Conservation (phyloP, 1,284 basidiomycete genomes). For the Exsudoporus floridanus region DNA sequence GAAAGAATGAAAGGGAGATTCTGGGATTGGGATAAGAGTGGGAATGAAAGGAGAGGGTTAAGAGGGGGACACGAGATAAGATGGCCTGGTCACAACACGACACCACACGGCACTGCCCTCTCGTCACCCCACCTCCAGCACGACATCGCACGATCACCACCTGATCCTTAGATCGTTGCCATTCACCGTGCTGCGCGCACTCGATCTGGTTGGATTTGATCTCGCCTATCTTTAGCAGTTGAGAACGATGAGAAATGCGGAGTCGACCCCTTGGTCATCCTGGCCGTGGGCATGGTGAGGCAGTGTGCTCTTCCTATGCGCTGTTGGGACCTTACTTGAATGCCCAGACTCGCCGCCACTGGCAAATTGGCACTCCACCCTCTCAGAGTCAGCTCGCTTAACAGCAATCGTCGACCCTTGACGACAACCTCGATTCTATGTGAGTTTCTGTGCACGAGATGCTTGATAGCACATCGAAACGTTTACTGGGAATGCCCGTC, state of each 20-base stretch:
- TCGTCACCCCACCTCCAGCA: no score
- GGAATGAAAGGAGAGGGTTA: not conserved
- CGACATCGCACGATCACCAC: no score
- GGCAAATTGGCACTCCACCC: not conserved
- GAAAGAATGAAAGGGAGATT: not conserved
- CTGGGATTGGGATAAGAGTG: not conserved
- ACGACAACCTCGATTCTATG: no score
- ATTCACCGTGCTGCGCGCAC: not conserved
- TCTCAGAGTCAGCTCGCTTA: no score
- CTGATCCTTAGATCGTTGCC: not conserved
- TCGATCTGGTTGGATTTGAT: not conserved
- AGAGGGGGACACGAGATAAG: slow-evolving; percentile 12
- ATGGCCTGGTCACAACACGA: slow-evolving; percentile 15
- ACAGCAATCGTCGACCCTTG: not conserved
- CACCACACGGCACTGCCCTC: slow-evolving; percentile 6
- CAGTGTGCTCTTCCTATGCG: not conserved
- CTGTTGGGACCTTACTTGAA: not conserved
- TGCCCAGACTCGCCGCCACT: no score
- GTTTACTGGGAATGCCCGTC: no score
- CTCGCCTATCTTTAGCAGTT: not conserved
- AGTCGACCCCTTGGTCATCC: not conserved
- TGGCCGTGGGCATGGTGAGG: no score
- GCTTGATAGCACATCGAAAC: no score
- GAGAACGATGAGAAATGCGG: not conserved
- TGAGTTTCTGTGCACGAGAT: no score